phyloP scores from a whole-genome alignment of 768 basidiomycete genomes.

The Wakefieldia striispora region DNA sequence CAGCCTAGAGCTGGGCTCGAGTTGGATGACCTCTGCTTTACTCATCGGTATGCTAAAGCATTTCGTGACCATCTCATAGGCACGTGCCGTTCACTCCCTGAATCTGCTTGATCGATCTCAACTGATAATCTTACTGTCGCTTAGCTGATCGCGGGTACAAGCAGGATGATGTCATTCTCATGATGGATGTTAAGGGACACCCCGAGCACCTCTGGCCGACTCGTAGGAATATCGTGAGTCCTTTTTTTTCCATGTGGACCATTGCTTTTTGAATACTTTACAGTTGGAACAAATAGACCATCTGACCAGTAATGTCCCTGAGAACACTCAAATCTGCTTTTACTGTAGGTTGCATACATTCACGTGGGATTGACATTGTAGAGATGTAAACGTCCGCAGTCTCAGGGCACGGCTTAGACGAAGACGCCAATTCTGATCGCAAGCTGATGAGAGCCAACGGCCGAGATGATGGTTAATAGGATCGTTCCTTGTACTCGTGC shows the following conservation, averaged over 20 bases:
- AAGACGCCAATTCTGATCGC: slow-evolving; percentile 18
- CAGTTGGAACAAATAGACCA: slow-evolving; percentile 40
- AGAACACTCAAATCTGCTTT: slow-evolving; percentile 48
- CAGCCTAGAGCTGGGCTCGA: neutral
- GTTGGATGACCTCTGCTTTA: slow-evolving; percentile 10
- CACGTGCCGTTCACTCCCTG: neutral
- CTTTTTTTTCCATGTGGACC: neutral
- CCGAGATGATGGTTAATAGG: slow-evolving; percentile 42
- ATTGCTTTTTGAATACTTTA: neutral
- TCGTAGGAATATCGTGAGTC: slow-evolving; percentile 42
- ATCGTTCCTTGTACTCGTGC: neutral
- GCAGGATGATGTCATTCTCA: slow-evolving; percentile 38
- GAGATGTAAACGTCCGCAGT: neutral
- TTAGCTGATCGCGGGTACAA: slow-evolving; percentile 40
- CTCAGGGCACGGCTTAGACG: slow-evolving; percentile 24
- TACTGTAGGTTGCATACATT: slow-evolving; percentile 42
- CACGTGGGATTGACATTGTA: neutral
- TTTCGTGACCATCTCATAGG: slow-evolving; percentile 18
- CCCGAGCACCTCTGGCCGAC: slow-evolving; percentile 40
- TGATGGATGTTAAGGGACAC: slow-evolving; percentile 38
- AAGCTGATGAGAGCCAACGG: slow-evolving; percentile 44
- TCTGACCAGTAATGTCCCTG: slow-evolving; percentile 41
- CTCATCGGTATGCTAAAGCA: slow-evolving; percentile 19
- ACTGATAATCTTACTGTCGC: neutral
- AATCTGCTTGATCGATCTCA: slow-evolving; percentile 1